phyloP scores from a whole-genome alignment of 441 rosid species.

The Arabidopsis hybrid region DNA sequence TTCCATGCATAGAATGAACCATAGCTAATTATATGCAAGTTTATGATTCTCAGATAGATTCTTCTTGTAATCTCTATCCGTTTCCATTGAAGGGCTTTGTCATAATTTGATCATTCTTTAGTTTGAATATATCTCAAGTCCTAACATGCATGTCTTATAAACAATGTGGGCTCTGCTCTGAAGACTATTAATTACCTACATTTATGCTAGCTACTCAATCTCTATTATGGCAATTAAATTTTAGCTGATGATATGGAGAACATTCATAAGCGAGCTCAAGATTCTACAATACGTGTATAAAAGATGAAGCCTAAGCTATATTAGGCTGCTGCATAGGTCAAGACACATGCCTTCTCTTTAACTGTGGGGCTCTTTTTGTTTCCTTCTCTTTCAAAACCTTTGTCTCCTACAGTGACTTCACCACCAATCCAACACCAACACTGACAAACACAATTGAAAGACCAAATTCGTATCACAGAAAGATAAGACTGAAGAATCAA shows the following conservation, averaged over 20 bases:
- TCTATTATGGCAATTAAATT: conserved; percentile 2
- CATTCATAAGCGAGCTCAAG: conserved; percentile 19
- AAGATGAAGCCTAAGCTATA: conserved; percentile 23
- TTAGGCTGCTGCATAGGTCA: conserved; percentile 29
- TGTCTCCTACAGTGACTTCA: conserved; percentile 19
- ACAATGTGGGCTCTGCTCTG: conserved; percentile 2
- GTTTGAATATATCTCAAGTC: background rate
- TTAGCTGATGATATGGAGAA: conserved; percentile 7
- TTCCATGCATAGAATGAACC: background rate
- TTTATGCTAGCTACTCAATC: conserved; percentile 19
- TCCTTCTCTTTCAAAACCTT: conserved; percentile 2
- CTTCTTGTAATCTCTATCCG: background rate
- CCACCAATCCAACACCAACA: conserved; percentile 6
- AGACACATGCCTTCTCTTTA: conserved; percentile 15
- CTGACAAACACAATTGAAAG: background rate
- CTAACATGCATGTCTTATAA: conserved; percentile 1
- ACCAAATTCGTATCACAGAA: background rate
- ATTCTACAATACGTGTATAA: conserved; percentile 18
- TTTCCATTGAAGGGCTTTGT: background rate
- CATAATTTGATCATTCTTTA: background rate
- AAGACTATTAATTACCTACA: no score
- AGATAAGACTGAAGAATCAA: background rate
- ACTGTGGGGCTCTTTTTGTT: no score
- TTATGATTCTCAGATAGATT: background rate
- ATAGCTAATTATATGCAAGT: background rate